These are phyloP conservation scores for Hanseniaspora occidentalis DNA, from an alignment of 805 yeast genomes.

Conservation along the genomic window DNA sequence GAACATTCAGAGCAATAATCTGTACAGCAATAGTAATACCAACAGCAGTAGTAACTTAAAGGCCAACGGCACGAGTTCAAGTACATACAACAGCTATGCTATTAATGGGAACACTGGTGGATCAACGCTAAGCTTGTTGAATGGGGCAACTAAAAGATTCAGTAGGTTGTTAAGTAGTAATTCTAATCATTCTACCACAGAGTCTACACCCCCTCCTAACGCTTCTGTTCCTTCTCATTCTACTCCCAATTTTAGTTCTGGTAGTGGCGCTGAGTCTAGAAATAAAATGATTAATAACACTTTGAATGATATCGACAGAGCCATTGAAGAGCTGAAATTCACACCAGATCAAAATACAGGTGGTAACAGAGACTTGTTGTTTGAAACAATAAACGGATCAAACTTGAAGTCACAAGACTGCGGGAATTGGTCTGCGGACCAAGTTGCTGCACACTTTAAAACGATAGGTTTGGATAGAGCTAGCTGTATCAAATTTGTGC, in stretches of 20 bases:
- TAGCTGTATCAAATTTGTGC: constrained; percentile 67
- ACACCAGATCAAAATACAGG: too few relatives aligned
- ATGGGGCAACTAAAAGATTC: constrained; percentile 1
- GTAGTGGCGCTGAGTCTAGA: too few relatives aligned
- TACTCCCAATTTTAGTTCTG: neutral
- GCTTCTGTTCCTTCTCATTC: neutral
- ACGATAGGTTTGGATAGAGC: constrained; percentile 59
- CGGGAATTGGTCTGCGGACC: constrained; percentile 68
- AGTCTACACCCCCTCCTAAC: constrained; percentile 4
- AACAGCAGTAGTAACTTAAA: neutral
- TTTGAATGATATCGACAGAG: constrained; percentile 61
- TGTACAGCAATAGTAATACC: neutral
- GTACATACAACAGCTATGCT: neutral
- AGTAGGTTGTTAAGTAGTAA: constrained; percentile 1
- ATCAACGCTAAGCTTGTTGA: neutral
- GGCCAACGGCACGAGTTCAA: neutral
- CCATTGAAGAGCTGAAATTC: constrained; percentile 46
- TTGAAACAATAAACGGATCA: too few relatives aligned
- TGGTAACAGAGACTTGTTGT: too few relatives aligned
- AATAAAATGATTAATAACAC: constrained; percentile 38
- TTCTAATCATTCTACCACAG: neutral
- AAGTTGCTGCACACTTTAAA: constrained; percentile 70
- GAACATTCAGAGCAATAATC: too few relatives aligned
- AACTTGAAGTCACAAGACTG: constrained; percentile 38
- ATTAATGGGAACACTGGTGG: neutral